phyloP scores from a whole-genome alignment of 768 basidiomycete genomes.

The Hydnomerulius pinastri region DNA sequence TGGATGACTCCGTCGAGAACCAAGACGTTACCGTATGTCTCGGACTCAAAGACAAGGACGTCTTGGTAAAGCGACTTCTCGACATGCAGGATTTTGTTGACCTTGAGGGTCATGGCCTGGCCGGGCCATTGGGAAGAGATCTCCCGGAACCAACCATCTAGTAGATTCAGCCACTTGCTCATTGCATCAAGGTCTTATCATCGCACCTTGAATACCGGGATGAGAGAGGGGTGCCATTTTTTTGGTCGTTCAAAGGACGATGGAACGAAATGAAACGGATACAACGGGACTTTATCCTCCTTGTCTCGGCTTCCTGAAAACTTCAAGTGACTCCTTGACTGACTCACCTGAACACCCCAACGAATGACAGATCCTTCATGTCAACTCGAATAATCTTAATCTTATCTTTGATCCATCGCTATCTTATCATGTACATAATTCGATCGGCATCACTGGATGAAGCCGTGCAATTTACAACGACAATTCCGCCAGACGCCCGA shows the following conservation, averaged over 20 bases:
- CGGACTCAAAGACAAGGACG: slow-evolving; percentile 95
- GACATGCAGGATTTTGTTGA: slow-evolving; percentile 91
- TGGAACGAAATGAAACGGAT: slow-evolving; percentile 3
- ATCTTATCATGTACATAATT: too few relatives aligned
- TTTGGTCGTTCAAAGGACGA: slow-evolving; percentile 3
- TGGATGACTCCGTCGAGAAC: slow-evolving; percentile 95
- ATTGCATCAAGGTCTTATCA: not conserved
- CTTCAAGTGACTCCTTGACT: not conserved
- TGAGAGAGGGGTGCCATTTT: slow-evolving; percentile 60
- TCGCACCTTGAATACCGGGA: slow-evolving; percentile 53
- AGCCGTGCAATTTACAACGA: too few relatives aligned
- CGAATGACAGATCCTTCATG: too few relatives aligned
- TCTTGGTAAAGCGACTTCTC: slow-evolving; percentile 96
- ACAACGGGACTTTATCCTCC: not conserved
- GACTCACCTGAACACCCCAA: too few relatives aligned
- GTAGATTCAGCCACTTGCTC: slow-evolving; percentile 9
- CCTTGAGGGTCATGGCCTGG: slow-evolving; percentile 95
- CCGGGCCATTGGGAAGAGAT: slow-evolving; percentile 96
- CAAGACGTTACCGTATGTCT: slow-evolving; percentile 96
- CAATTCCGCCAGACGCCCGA: too few relatives aligned
- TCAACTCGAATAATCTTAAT: not conserved
- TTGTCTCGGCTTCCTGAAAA: not conserved
- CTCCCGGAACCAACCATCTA: slow-evolving; percentile 96
- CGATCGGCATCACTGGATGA: too few relatives aligned
- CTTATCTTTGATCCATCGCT: slow-evolving; percentile 1